Evolutionary conservation across 257 asterid species (phyloP), one percentile per base, ranked within the genome.

Genomic region (Forsythia suspensa): DNA sequence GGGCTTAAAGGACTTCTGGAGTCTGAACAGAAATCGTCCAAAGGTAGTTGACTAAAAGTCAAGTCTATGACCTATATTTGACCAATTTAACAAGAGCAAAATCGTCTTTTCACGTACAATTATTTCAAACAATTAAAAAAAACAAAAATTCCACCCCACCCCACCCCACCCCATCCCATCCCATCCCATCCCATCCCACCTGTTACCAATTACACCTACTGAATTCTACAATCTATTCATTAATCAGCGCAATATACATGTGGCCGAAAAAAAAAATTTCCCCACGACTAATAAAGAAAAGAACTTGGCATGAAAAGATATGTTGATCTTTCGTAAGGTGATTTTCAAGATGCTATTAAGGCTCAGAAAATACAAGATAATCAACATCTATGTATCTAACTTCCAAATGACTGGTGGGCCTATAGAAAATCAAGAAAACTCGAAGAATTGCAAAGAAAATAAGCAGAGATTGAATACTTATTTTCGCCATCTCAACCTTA

Each of bases 341-440:
- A 95, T 73, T 84, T 90, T 24, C 24, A 43, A 20, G 90, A 85
- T 20, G 91, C 91, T 91, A 95, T 86, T 72, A 95, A 82, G 52
- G 91, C 70, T 93, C 99, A 73, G 99, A 95, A 81, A 95, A 95
- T 29, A 93, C 99, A 42, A 87, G 88, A 77, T 95, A 95, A 86
- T 95, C 99, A 2, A 93, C 87, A 84, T 95, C 99, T 4, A 98
- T 93, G 85, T 93, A 95, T 76, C 97, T 86, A 80, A 95, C 99
- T 83, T 93, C 97, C 98, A 95, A 85, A 80, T 92, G 91, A 61
- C 82, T 84, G 78, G 93, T n/a, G n/a, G n/a, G 96, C 13, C 99
- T 98, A 51, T 86, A 95, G 13, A 95, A 71, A 42, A 93, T 88
- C 70, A 93, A 76, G 69, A 89, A 68, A 37, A 89, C 79, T 15